Conservation (phyloP, 495 filamentous ascomycete genomes). For the Hypoxylon rickii region DNA sequence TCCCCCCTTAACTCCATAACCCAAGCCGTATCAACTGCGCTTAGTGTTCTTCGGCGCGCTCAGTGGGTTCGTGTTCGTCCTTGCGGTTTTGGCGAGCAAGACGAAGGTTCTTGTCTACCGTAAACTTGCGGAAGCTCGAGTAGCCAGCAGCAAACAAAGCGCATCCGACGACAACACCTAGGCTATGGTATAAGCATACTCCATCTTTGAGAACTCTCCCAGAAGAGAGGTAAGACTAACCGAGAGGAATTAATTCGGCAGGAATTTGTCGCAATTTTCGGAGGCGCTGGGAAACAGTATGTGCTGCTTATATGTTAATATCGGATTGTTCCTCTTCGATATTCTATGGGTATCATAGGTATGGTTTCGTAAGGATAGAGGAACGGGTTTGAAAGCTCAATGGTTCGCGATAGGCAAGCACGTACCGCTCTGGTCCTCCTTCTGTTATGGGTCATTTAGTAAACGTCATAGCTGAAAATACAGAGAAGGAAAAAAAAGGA, state of each 20-base stretch:
- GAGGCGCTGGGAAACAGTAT: conserved; percentile 96
- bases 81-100: conserved; percentile 63
- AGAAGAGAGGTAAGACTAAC: conserved; percentile 58
- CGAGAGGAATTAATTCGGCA: conserved; percentile 91
- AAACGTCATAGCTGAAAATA: conserved; percentile 32
- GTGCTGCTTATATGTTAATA: conserved; percentile 62
- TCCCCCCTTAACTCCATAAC: neutral
- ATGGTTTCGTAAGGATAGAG: conserved; percentile 5
- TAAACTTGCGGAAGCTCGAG: conserved; percentile 78
- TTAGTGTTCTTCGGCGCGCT: conserved; percentile 42
- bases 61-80: conserved; percentile 43
- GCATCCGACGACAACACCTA: conserved; percentile 84
- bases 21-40: neutral
- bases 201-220: neutral
- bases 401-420: conserved; percentile 39
- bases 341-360: neutral
- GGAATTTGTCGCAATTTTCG: conserved; percentile 85
- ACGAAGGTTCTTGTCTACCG: conserved; percentile 88
- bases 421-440: conserved; percentile 84
- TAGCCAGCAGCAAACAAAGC: conserved; percentile 72
- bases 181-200: conserved; percentile 16
- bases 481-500: conserved; percentile 1
- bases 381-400: conserved; percentile 22
- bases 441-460: conserved; percentile 56
- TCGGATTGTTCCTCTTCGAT: neutral